A percentile compares a stretch with the other conserved stretches of the same genome.
These are phyloP conservation scores for Tirmania nivea DNA, from an alignment of 495 filamentous ascomycete species.

Conservation along the genomic window DNA sequence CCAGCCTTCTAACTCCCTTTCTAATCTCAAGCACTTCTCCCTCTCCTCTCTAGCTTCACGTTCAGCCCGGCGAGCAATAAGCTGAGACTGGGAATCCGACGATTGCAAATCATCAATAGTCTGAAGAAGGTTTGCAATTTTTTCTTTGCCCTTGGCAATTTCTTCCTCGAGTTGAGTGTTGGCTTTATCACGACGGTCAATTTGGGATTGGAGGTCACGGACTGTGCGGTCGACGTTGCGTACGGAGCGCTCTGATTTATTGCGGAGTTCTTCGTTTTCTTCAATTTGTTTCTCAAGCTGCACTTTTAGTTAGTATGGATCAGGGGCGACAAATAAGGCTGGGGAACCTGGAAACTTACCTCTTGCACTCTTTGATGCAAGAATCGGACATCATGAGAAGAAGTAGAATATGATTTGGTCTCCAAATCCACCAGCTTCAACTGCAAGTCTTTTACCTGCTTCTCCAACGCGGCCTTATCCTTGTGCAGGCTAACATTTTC, in stretches of 20 bases:
- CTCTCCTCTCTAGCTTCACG: conserved; percentile 75
- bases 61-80: conserved; percentile 63
- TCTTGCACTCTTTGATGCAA: conserved; percentile 88
- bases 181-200: conserved; percentile 77
- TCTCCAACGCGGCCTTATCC: conserved; percentile 79
- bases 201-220: conserved; percentile 77
- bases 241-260: conserved; percentile 58
- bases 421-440: conserved; percentile 77
- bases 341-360: conserved; percentile 31
- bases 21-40: conserved; percentile 60
- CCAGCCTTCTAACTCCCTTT: conserved; percentile 74
- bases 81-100: conserved; percentile 55
- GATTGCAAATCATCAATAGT: conserved; percentile 88
- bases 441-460: conserved; percentile 76
- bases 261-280: conserved; percentile 52
- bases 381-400: conserved; percentile 87
- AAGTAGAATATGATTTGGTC: conserved; percentile 86
- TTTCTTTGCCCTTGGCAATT: conserved; percentile 60
- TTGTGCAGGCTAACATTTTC: conserved; percentile 64
- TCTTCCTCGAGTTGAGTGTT: conserved; percentile 62
- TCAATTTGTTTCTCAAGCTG: conserved; percentile 89
- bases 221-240: conserved; percentile 91
- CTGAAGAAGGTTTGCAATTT: conserved; percentile 64
- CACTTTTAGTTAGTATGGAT: conserved; percentile 5
- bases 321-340: background rate